phyloP scores from a whole-genome alignment of 805 yeast genomes.

The Candida berthetii region DNA sequence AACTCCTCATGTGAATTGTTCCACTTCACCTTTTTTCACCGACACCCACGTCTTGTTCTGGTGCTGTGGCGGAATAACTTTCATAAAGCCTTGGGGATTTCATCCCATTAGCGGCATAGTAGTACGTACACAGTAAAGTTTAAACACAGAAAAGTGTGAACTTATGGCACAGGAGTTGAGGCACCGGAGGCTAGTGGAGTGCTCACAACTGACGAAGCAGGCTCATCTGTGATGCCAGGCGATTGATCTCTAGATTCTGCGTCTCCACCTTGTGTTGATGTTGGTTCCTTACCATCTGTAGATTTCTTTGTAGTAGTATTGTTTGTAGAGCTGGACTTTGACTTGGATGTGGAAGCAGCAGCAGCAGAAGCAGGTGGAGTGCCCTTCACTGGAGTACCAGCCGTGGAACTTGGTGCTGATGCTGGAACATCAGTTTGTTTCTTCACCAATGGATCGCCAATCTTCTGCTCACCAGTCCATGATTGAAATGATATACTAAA shows the following conservation, averaged over 20 bases:
- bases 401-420: too few species aligned
- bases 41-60: too few species aligned
- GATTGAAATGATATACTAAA: constrained; percentile 25
- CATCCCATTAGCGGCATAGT: too few species aligned
- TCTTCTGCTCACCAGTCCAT: constrained; percentile 30
- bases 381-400: background rate
- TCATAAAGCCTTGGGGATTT: too few species aligned
- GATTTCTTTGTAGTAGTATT: constrained; percentile 4
- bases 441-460: background rate
- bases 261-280: background rate
- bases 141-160: too few species aligned
- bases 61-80: too few species aligned
- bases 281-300: background rate
- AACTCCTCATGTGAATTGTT: too few species aligned
- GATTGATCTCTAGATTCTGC: constrained; percentile 17
- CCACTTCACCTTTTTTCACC: too few species aligned
- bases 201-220: constrained; percentile 10
- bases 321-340: constrained; percentile 17
- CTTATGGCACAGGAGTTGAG: background rate
- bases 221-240: constrained; percentile 11
- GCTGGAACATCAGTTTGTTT: background rate
- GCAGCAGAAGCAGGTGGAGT: constrained; percentile 2
- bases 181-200: constrained; percentile 14
- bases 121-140: too few species aligned
- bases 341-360: constrained; percentile 6